Conservation (phyloP, 345 rosid species). For the Euclidium syriacum region DNA sequence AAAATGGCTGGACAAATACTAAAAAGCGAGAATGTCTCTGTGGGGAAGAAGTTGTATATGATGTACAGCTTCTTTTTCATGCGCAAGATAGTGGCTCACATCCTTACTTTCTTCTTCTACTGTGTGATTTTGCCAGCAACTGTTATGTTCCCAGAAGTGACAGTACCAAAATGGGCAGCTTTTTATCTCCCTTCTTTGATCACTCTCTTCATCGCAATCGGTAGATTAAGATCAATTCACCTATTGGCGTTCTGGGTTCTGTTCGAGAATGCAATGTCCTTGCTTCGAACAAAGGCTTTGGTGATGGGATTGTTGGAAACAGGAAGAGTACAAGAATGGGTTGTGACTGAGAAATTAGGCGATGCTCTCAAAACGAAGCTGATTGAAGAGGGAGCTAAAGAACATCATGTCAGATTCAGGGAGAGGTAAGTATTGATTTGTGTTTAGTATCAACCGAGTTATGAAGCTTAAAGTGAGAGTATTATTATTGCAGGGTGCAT, state of each 20-base stretch:
- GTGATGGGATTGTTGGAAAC: constrained; percentile 47
- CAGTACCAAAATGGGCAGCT: constrained; percentile 41
- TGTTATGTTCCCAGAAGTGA: constrained; percentile 43
- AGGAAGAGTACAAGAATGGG: constrained; percentile 53
- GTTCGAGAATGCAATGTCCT: constrained; percentile 50
- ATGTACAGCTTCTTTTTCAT: constrained; percentile 46
- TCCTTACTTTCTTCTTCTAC: constrained; percentile 49
- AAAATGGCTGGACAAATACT: constrained; percentile 50
- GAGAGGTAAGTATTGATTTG: constrained; percentile 45
- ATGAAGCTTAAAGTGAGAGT: background rate
- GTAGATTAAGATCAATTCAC: constrained; percentile 51
- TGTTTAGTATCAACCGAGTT: background rate
- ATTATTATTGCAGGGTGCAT: constrained; percentile 39
- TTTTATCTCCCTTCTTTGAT: constrained; percentile 47
- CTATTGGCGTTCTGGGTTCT: constrained; percentile 50
- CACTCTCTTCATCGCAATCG: constrained; percentile 43
- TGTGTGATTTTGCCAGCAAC: constrained; percentile 46
- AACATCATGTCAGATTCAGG: constrained; percentile 45
- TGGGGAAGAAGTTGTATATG: constrained; percentile 47
- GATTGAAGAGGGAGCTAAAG: constrained; percentile 36
- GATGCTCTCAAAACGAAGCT: constrained; percentile 53
- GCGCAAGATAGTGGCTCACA: constrained; percentile 45
- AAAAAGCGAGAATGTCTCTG: constrained; percentile 41
- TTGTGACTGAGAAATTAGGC: constrained; percentile 77
- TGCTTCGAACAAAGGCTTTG: constrained; percentile 45